phyloP scores from a whole-genome alignment of 495 filamentous ascomycete species.

The Neurospora pannonica region DNA sequence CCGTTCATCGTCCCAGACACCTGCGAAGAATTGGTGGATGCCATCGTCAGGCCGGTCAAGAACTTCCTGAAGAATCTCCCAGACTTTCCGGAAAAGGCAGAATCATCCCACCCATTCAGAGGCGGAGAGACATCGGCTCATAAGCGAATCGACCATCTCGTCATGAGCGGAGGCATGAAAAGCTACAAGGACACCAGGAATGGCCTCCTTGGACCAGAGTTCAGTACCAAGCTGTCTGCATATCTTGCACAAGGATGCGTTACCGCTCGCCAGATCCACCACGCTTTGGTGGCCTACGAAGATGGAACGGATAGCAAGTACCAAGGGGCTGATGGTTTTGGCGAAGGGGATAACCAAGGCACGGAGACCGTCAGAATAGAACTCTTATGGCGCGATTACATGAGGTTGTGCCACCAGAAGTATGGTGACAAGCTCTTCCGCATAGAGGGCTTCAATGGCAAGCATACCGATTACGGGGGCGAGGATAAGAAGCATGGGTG shows the following conservation, averaged over 20 bases:
- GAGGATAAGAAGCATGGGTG: slow-evolving; percentile 22
- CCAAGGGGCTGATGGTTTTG: slow-evolving; percentile 38
- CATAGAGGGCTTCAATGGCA: slow-evolving; percentile 47
- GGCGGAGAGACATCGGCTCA: slow-evolving; percentile 54
- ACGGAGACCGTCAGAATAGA: slow-evolving; percentile 58
- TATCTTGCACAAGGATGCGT: slow-evolving; percentile 60
- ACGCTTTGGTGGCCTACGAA: slow-evolving; percentile 52
- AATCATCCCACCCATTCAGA: slow-evolving; percentile 52
- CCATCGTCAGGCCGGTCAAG: slow-evolving; percentile 44
- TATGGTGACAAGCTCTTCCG: slow-evolving; percentile 51
- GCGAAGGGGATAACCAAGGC: slow-evolving; percentile 58
- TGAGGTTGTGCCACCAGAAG: slow-evolving; percentile 58
- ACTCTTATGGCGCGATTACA: slow-evolving; percentile 68
- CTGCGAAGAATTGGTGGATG: slow-evolving; percentile 37
- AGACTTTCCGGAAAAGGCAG: slow-evolving; percentile 32
- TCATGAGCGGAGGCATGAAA: slow-evolving; percentile 46
- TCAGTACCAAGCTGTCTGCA: slow-evolving; percentile 60
- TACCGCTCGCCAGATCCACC: slow-evolving; percentile 57
- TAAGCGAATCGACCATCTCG: slow-evolving; percentile 45
- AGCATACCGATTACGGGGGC: slow-evolving; percentile 16
- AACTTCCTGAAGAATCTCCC: slow-evolving; percentile 27
- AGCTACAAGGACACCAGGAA: slow-evolving; percentile 60
- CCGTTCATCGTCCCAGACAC: slow-evolving; percentile 53
- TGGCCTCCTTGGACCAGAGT: slow-evolving; percentile 55
- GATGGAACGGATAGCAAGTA: slow-evolving; percentile 37